A percentile compares a stretch with the other conserved stretches of the same genome.
phyloP scores from a whole-genome alignment of 257 asterid species.

The Hygrophila difformis region DNA sequence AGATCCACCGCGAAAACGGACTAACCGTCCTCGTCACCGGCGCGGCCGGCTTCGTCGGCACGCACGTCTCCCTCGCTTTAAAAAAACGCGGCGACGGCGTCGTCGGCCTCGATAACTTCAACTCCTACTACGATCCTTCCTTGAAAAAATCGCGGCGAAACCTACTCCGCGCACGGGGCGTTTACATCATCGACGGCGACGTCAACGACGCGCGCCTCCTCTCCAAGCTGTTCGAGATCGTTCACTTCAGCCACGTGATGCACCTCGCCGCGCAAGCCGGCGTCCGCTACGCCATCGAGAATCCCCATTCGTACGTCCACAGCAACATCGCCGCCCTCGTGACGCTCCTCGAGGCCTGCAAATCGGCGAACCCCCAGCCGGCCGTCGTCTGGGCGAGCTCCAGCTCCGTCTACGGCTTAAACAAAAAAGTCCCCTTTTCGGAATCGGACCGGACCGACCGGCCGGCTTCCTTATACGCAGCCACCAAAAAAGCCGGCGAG shows the following conservation, averaged over 20 bases:
- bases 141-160: constrained; percentile 37
- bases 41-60: constrained; percentile 75
- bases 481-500: constrained; percentile 74
- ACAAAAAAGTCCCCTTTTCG: constrained; percentile 56
- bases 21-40: constrained; percentile 64
- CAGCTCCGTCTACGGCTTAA: constrained; percentile 76
- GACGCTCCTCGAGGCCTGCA: constrained; percentile 58
- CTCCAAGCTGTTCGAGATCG: constrained; percentile 46
- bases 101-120: constrained; percentile 70
- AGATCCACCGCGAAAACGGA: constrained; percentile 52
- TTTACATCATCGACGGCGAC: constrained; percentile 52
- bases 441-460: constrained; percentile 68
- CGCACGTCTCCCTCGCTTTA: constrained; percentile 56
- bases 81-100: constrained; percentile 88
- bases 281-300: constrained; percentile 69
- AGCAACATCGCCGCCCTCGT: constrained; percentile 76
- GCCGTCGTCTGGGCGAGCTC: constrained; percentile 80
- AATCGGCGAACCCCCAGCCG: constrained; percentile 49
- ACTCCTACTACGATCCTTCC: constrained; percentile 48
- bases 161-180: constrained; percentile 18
- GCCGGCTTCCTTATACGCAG: constrained; percentile 79
- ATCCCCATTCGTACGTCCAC: constrained; percentile 60
- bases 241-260: constrained; percentile 57
- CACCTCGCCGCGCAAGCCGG: constrained; percentile 90
- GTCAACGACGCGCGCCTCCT: constrained; percentile 50